Base-by-base conservation (phyloP, 441 rosid species). In the Biscutella laevigata region DNA sequence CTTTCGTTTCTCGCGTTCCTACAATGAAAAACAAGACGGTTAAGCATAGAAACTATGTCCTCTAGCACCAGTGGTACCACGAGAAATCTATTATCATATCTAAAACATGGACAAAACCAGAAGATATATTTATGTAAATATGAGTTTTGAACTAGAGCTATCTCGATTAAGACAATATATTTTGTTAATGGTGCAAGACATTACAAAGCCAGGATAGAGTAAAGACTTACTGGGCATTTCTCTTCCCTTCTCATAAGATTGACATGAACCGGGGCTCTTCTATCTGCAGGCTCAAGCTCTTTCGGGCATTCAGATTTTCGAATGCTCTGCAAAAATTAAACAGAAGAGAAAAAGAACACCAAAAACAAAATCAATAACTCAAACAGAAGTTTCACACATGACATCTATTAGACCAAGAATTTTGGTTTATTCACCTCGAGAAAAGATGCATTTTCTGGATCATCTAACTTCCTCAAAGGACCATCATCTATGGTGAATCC, bases 401-500 rank as follows among this genome's bases (percentile, higher is more conserved):
- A n/a, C 42, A 56, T 2, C 20, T 54, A 40, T 9, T 12, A 13
- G 0, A 0, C 3, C 14, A 20, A 16, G 57, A 49, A 5, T 15
- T 46, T 7, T 9, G 19, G 1, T 19, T 24, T 0, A 0, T 37
- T 62, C 74, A 88, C 97, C 97, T 94, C 99, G 25, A 94, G 71
- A 75, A 94, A 94, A 41, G 94, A 32, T 17, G 94, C 95, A 73
- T 94, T 94, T 53, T 81, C 96, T 32, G 99, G 97, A 80, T 84
- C 97, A 65, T 84, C 88, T 78, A 88, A 33, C 66, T 76, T 81
- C 79, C 99, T 78, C 69, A 86, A 49, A 28, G 96, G 96, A 5
- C 99, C 99, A 69, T 81, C 95, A 57, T 88, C 75, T 4, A 94
- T 90, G 27, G 96, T 86, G 77, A 94, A 94, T 42, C 99, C 96